phyloP scores from a whole-genome alignment of 106 monocot genomes.

The Dactylorhiza incarnata region DNA sequence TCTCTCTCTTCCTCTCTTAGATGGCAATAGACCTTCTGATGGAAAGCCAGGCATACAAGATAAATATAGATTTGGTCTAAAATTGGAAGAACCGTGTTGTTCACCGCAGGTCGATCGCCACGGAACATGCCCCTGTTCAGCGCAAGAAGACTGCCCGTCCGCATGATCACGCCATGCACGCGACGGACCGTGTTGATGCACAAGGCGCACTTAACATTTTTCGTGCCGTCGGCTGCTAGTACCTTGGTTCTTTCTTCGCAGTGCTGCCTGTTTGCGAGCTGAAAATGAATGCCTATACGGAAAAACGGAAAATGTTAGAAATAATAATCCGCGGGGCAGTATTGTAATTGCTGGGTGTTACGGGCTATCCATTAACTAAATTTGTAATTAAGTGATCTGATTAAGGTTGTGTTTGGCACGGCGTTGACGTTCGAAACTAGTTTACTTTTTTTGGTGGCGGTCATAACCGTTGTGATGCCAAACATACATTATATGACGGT shows the following conservation, averaged over 20 bases:
- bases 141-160: not conserved
- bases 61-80: not conserved
- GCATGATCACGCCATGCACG: not conserved
- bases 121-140: not conserved
- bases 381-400: no score
- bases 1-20: not conserved
- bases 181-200: not conserved
- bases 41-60: not conserved
- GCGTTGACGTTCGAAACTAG: no score
- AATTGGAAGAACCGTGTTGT: no score
- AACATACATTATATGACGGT: no score
- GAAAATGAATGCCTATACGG: constrained; percentile 6
- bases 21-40: not conserved
- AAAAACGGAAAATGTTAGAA: not conserved
- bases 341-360: no score
- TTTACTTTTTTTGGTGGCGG: no score
- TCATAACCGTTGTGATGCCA: no score
- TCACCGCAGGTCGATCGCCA: no score
- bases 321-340: no score
- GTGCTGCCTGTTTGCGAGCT: not conserved
- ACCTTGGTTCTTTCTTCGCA: constrained; percentile 6
- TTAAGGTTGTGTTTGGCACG: no score
- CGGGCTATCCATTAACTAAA: no score
- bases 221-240: not conserved
- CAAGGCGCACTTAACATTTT: not conserved